phyloP scores from a whole-genome alignment of 306 rosid genomes.

The Dryas octopetala region DNA sequence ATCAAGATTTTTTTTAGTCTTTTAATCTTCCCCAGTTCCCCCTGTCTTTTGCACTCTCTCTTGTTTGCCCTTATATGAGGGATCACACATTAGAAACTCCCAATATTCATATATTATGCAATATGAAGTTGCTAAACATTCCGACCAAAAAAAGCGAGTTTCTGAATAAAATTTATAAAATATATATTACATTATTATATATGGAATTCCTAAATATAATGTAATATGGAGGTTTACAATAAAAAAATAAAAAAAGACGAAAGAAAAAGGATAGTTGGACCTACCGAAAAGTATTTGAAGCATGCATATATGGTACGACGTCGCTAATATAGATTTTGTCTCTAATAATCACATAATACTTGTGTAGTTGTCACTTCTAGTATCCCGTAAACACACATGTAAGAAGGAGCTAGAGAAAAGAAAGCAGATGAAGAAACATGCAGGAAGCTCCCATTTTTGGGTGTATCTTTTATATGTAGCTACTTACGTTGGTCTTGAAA shows the following conservation, averaged over 20 bases:
- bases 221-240: background rate
- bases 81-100: too few relatives aligned
- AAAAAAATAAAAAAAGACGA: background rate
- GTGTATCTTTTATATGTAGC: constrained; percentile 7
- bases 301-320: constrained; percentile 4
- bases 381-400: too few relatives aligned
- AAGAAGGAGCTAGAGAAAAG: background rate
- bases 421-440: constrained; percentile 15
- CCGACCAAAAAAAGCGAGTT: too few relatives aligned
- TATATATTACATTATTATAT: too few relatives aligned
- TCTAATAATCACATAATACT: constrained; percentile 26
- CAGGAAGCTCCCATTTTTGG: constrained; percentile 29
- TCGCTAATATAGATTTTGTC: constrained; percentile 21
- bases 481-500: constrained; percentile 43
- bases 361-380: too few relatives aligned
- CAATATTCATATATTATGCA: too few relatives aligned
- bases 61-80: too few relatives aligned
- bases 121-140: too few relatives aligned
- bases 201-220: constrained; percentile 1
- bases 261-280: background rate
- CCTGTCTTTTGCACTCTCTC: too few relatives aligned
- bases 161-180: too few relatives aligned
- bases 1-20: too few relatives aligned
- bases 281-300: background rate
- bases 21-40: too few relatives aligned